Conservation (phyloP, 331 rosid genomes). For the Arachis monticola region DNA sequence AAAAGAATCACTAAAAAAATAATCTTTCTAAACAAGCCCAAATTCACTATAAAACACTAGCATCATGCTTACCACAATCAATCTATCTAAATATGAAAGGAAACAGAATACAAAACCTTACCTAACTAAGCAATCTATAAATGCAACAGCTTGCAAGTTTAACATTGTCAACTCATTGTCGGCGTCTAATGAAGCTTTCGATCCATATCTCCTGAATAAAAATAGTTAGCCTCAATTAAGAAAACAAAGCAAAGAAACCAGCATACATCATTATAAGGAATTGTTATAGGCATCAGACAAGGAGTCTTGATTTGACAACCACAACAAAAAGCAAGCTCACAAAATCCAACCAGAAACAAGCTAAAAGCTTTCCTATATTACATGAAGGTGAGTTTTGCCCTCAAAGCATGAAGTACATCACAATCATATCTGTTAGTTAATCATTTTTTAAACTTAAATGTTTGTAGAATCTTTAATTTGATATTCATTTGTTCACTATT, state of each 20-base stretch:
- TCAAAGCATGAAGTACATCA: conserved; percentile 21
- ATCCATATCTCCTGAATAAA: conserved; percentile 67
- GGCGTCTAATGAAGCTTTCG: conserved; percentile 46
- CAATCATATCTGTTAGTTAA: neutral
- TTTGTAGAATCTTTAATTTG: neutral
- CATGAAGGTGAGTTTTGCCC: conserved; percentile 8
- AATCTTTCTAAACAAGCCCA: too few species aligned
- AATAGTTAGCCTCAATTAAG: conserved; percentile 14
- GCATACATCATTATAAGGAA: neutral
- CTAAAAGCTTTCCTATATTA: neutral
- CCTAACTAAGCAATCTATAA: conserved; percentile 69
- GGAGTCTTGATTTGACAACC: conserved; percentile 6
- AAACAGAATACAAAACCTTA: conserved; percentile 38
- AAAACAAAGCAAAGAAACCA: neutral
- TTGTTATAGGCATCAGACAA: neutral
- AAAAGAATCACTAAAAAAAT: too few species aligned
- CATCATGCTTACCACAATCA: conserved; percentile 7
- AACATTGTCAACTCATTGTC: conserved; percentile 52
- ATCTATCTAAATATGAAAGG: conserved; percentile 1
- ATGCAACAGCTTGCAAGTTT: conserved; percentile 56
- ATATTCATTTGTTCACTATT: neutral
- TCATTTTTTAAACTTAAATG: neutral
- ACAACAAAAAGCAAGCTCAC: neutral
- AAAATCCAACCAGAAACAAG: conserved; percentile 11
- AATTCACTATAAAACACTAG: conserved; percentile 22